Evolutionary conservation across 1,139 yeast species (phyloP).

Genomic region (Candida glucosophila): DNA sequence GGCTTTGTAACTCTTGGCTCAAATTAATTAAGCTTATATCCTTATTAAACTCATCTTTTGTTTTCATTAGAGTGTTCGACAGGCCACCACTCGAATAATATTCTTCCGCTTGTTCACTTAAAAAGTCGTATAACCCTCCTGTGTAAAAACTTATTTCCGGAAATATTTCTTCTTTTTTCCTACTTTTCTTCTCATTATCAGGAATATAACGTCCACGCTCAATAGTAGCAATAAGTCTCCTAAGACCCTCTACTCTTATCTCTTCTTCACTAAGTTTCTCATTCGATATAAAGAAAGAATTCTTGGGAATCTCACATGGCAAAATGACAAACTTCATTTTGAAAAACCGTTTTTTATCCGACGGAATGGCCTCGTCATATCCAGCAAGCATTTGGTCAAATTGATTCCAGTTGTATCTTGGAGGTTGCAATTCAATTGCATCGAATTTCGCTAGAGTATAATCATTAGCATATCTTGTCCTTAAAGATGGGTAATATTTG

Average conservation of each 20-base stretch:
- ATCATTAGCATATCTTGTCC: slow-evolving; percentile 69
- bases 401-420: slow-evolving; percentile 78
- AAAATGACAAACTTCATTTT: slow-evolving; percentile 75
- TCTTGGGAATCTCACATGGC: slow-evolving; percentile 65
- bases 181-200: slow-evolving; percentile 32
- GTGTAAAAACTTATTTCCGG: slow-evolving; percentile 86
- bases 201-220: slow-evolving; percentile 47
- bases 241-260: slow-evolving; percentile 76
- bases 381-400: slow-evolving; percentile 90
- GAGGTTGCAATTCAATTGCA: slow-evolving; percentile 43
- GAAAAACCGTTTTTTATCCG: slow-evolving; percentile 49
- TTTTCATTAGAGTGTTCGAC: slow-evolving; percentile 23
- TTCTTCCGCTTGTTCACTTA: slow-evolving; percentile 28
- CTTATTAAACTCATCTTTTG: slow-evolving; percentile 26
- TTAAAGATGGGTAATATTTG: slow-evolving; percentile 47
- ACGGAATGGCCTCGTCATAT: slow-evolving; percentile 60
- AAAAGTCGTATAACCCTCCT: slow-evolving; percentile 67
- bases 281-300: slow-evolving; percentile 40
- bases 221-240: slow-evolving; percentile 59
- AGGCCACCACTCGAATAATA: slow-evolving; percentile 29
- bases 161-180: slow-evolving; percentile 41
- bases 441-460: slow-evolving; percentile 55
- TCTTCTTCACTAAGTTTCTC: slow-evolving; percentile 75
- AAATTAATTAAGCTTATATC: slow-evolving; percentile 33
- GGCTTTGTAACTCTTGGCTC: slow-evolving; percentile 60